Percentiles rank a stretch among this genome's conserved stretches.
These are phyloP conservation scores for Sclerotinia subarctica DNA, from an alignment of 2,329 filamentous ascomycete species.

Conservation along the genomic window DNA sequence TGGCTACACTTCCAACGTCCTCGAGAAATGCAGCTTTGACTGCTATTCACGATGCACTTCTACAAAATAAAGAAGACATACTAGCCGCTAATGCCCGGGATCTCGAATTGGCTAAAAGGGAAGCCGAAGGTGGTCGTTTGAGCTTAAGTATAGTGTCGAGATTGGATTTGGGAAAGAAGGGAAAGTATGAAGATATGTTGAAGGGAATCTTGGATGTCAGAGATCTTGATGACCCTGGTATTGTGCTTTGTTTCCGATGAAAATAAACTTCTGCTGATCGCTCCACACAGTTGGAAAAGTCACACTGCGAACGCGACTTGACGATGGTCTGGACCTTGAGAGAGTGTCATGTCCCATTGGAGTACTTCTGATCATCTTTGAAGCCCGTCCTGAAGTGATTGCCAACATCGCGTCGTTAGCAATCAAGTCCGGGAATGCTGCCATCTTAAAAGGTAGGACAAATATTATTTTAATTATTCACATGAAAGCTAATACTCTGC, in stretches of 20 bases:
- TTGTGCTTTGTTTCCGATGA: slow-evolving; percentile 9
- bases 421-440: slow-evolving; percentile 95
- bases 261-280: slow-evolving; percentile 16
- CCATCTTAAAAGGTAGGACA: slow-evolving; percentile 77
- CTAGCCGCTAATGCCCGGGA: slow-evolving; percentile 84
- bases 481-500: slow-evolving; percentile 10
- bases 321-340: slow-evolving; percentile 81
- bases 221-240: slow-evolving; percentile 80
- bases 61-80: slow-evolving; percentile 67
- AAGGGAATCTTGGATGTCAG: slow-evolving; percentile 89
- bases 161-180: slow-evolving; percentile 78
- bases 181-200: slow-evolving; percentile 98
- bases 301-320: slow-evolving; percentile 78
- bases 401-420: slow-evolving; percentile 95
- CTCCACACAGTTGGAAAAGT: slow-evolving; percentile 68
- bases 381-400: slow-evolving; percentile 95
- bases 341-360: slow-evolving; percentile 92
- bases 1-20: slow-evolving; percentile 72
- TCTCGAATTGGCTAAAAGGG: slow-evolving; percentile 68
- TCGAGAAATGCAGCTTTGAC: slow-evolving; percentile 83
- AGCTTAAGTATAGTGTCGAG: slow-evolving; percentile 83
- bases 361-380: slow-evolving; percentile 97
- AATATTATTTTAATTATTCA: not conserved
- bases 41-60: slow-evolving; percentile 75
- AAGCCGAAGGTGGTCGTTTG: slow-evolving; percentile 71